These are phyloP conservation scores for Picochlorum sp. DNA, from an alignment of 139 green algal genomes.

Conservation along the genomic window DNA sequence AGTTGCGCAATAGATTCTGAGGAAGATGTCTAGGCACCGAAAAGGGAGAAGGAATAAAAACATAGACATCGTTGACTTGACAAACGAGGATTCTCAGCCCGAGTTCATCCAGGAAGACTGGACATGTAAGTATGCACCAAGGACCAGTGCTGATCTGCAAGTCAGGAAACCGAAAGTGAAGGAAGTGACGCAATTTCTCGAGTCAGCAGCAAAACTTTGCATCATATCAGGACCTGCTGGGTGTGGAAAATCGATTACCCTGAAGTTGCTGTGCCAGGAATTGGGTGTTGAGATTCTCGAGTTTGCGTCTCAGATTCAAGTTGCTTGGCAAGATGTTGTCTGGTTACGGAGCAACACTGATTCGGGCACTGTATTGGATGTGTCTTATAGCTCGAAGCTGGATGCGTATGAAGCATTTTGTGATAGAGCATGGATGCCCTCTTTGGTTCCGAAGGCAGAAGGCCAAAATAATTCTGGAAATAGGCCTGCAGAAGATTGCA, in stretches of 20 bases:
- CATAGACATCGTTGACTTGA: no score
- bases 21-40: background rate
- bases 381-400: slow-evolving; percentile 63
- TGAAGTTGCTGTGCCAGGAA: slow-evolving; percentile 35
- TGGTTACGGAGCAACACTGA: slow-evolving; percentile 19
- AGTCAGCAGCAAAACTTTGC: slow-evolving; percentile 17
- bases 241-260: slow-evolving; percentile 51
- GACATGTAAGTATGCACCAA: slow-evolving; percentile 39
- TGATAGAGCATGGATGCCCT: slow-evolving; percentile 41
- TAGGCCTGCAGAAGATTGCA: no score
- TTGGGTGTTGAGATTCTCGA: slow-evolving; percentile 53
- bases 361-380: background rate
- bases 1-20: no score
- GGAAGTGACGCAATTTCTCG: slow-evolving; percentile 50
- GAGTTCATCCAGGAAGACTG: slow-evolving; percentile 15
- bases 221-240: slow-evolving; percentile 52
- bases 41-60: background rate
- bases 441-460: background rate
- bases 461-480: slow-evolving; percentile 1
- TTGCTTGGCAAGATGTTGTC: slow-evolving; percentile 49
- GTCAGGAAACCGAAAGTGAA: slow-evolving; percentile 61
- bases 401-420: slow-evolving; percentile 68
- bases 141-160: slow-evolving; percentile 26
- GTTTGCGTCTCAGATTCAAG: slow-evolving; percentile 44
- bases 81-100: no score